A percentile compares a stretch with the other conserved stretches of the same genome.
Conservation (phyloP, 495 filamentous ascomycete genomes). For the Astrothelium subdiscretum region DNA sequence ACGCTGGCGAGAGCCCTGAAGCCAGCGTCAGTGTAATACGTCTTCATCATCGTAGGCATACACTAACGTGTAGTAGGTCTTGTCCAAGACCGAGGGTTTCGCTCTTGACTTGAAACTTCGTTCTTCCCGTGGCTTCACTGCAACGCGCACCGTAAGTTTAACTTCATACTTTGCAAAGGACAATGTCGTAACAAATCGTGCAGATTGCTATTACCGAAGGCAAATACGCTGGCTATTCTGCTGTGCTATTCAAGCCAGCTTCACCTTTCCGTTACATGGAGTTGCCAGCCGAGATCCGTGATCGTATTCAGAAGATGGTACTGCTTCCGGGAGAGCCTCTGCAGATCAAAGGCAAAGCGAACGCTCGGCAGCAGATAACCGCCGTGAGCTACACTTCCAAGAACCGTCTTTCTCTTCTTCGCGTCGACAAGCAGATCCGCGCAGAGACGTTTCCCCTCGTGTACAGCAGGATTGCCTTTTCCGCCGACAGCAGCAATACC, state of each 20-base stretch:
- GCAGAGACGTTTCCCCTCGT: not conserved
- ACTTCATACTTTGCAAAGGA: not conserved
- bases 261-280: slow-evolving; percentile 13
- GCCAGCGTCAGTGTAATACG: not conserved
- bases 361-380: slow-evolving; percentile 3
- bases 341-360: slow-evolving; percentile 6
- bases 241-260: slow-evolving; percentile 12
- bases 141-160: slow-evolving; percentile 11
- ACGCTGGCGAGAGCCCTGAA: slow-evolving; percentile 4
- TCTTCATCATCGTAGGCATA: not conserved
- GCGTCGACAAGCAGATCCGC: slow-evolving; percentile 9
- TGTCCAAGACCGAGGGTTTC: slow-evolving; percentile 4
- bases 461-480: not conserved
- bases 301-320: slow-evolving; percentile 14
- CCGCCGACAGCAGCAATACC: not conserved
- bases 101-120: slow-evolving; percentile 9
- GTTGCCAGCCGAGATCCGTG: slow-evolving; percentile 11
- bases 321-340: slow-evolving; percentile 8
- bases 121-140: slow-evolving; percentile 8
- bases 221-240: slow-evolving; percentile 10
- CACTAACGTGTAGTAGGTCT: not conserved
- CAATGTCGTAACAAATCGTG: not conserved
- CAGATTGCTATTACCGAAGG: slow-evolving; percentile 10
- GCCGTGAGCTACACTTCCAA: slow-evolving; percentile 14
- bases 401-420: slow-evolving; percentile 12